Evolutionary conservation across 768 basidiomycete genomes (phyloP), one percentile per base, ranked within the genome.

Genomic region (Mycena venus): DNA sequence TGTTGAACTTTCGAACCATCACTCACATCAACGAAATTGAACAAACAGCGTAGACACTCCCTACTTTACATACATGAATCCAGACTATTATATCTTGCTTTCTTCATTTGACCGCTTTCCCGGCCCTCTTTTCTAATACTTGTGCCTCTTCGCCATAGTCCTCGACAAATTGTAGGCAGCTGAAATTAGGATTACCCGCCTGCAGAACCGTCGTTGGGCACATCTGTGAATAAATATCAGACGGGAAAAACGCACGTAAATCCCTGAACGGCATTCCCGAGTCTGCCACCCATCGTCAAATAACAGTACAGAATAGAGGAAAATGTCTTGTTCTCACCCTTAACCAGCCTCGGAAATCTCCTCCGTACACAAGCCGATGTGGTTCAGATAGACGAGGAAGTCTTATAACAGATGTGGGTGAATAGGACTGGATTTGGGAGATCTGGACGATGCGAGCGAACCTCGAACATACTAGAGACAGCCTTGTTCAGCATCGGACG

Each of bases 391-490:
- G 53, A 94, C 87, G 63, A 94, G 80, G 82, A 95, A 95, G 82
- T 94, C 93, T 92, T 74, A 32, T 0, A 27, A 1, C 5, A 55
- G 42, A n/a, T 23, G 23, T 19, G 42, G 19, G 19, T 34, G 44
- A 27, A 32, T 34, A 10, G 29, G 53, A 31, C 44, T 29, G 9
- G 15, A 32, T 4, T 38, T 12, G 10, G 8, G 23, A 12, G 12
- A 49, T 32, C 62, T 23, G 27, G 10, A 27, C n/a, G 40, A 75
- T 6, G 27, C 25, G 19, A 27, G 62, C 88, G 51, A 70, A 95
- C 96, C 88, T 97, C 96, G 74, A 99, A 97, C 94, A 98, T 97
- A n/a, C n/a, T n/a, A n/a, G 89, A 83, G 7, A 95, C 88, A 6
- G 96, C 93, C 64, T 89, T 90, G 17, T 84, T 84, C 17, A 98